Percentiles rank a stretch among this genome's conserved stretches.
Conservation (phyloP, 2,329 filamentous ascomycete species). For the Trichophyton mentagrophytes region DNA sequence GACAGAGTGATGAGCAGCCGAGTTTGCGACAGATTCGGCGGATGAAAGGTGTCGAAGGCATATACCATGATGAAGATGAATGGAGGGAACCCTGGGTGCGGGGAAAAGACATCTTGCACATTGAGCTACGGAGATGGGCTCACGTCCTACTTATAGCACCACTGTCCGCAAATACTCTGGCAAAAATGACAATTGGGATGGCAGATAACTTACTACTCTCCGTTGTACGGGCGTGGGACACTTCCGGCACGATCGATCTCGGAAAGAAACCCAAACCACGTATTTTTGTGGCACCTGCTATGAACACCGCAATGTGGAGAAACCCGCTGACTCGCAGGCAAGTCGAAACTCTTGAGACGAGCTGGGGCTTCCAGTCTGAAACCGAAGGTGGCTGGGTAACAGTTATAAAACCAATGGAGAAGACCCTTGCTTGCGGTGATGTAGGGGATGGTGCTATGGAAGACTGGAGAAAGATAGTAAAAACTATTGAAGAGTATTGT, state of each 20-base stretch:
- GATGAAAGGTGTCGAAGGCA: constrained; percentile 60
- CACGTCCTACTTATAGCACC: constrained; percentile 70
- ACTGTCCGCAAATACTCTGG: constrained; percentile 70
- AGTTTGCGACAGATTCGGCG: constrained; percentile 44
- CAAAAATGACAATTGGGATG: constrained; percentile 68
- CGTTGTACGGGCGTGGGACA: constrained; percentile 78
- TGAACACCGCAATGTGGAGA: constrained; percentile 80
- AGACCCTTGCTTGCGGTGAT: constrained; percentile 62
- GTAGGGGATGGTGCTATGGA: constrained; percentile 67
- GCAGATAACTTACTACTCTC: constrained; percentile 62
- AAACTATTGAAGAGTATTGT: constrained; percentile 41
- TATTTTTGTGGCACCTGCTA: constrained; percentile 61
- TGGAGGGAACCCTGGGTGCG: constrained; percentile 69
- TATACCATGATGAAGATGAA: constrained; percentile 77
- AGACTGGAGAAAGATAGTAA: constrained; percentile 60
- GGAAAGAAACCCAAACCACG: constrained; percentile 38
- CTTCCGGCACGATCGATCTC: constrained; percentile 32
- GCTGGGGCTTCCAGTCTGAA: constrained; percentile 44
- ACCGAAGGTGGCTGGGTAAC: constrained; percentile 27
- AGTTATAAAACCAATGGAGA: constrained; percentile 20
- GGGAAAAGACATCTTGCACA: constrained; percentile 73
- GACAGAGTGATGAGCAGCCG: constrained; percentile 67
- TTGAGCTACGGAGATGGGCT: constrained; percentile 73
- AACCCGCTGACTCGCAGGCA: constrained; percentile 67
- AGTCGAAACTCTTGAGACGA: constrained; percentile 52